Percentiles rank a stretch among this genome's conserved stretches.
Conservation (phyloP, 345 rosid genomes). For the Sonneratia caseolaris region DNA sequence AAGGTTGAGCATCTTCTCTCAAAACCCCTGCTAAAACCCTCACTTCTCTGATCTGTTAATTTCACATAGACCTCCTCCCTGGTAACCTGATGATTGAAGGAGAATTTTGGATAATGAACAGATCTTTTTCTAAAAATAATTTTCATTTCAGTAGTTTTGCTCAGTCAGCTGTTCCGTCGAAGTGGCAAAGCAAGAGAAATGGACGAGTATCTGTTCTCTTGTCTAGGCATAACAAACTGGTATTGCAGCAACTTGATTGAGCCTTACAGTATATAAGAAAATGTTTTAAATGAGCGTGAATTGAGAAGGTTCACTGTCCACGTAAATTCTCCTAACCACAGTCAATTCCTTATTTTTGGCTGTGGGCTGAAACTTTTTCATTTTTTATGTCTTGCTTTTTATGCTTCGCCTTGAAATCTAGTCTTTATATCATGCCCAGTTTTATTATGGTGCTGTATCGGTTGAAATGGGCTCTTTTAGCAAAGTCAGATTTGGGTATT, state of each 20-base stretch:
- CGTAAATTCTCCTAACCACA: too few species aligned
- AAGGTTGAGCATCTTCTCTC: slow-evolving; percentile 32
- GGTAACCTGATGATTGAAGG: neutral
- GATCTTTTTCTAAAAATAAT: neutral
- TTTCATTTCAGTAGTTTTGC: neutral
- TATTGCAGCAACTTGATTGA: neutral
- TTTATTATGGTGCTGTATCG: neutral
- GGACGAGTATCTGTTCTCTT: neutral
- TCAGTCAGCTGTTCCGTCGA: neutral
- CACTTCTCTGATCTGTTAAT: neutral
- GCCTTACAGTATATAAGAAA: neutral
- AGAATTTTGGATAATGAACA: neutral
- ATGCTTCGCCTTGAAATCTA: neutral
- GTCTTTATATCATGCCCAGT: neutral
- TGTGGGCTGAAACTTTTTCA: too few species aligned
- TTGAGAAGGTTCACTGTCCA: neutral
- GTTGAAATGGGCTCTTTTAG: neutral
- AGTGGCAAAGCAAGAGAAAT: neutral
- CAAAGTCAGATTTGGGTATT: neutral
- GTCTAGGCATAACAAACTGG: neutral
- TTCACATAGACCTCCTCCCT: neutral
- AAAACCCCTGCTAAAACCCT: neutral
- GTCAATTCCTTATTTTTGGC: too few species aligned
- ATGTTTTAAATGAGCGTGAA: neutral
- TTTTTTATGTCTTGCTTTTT: neutral